Evolutionary conservation across 2,329 filamentous ascomycete genomes (phyloP).

Genomic region (Botrytis aclada): DNA sequence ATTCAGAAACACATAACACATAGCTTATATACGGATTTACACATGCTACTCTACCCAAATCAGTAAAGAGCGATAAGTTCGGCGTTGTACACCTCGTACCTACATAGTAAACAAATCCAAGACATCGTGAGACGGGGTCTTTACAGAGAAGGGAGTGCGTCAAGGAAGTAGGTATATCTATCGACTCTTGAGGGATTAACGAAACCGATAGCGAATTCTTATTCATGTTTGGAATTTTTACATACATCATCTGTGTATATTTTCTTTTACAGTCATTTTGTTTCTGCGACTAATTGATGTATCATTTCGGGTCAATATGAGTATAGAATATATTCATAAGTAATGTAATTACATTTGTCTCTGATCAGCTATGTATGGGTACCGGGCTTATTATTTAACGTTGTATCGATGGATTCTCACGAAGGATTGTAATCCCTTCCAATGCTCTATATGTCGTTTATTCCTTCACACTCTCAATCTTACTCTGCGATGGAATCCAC

Average conservation of each 20-base stretch:
- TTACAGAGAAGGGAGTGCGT: too few relatives aligned
- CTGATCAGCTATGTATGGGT: not conserved
- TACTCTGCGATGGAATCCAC: not conserved
- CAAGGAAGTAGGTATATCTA: not conserved
- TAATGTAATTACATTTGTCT: not conserved
- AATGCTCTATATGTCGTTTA: not conserved
- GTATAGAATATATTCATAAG: too few relatives aligned
- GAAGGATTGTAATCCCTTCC: not conserved
- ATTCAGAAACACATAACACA: not conserved
- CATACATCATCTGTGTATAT: not conserved
- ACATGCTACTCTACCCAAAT: not conserved
- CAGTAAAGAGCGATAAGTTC: not conserved
- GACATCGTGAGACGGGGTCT: not conserved
- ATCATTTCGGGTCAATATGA: not conserved
- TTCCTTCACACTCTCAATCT: not conserved
- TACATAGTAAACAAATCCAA: not conserved
- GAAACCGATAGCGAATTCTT: not conserved
- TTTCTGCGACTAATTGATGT: not conserved
- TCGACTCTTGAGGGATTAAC: not conserved
- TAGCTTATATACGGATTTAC: not conserved
- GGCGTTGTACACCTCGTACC: not conserved
- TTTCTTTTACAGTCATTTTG: not conserved
- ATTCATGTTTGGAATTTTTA: not conserved
- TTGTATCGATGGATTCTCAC: conserved; percentile 1
- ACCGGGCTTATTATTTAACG: not conserved